A percentile compares a stretch with the other conserved stretches of the same genome.
Conservation (phyloP, 1,139 yeast genomes). For the Candida tunisiensis region DNA sequence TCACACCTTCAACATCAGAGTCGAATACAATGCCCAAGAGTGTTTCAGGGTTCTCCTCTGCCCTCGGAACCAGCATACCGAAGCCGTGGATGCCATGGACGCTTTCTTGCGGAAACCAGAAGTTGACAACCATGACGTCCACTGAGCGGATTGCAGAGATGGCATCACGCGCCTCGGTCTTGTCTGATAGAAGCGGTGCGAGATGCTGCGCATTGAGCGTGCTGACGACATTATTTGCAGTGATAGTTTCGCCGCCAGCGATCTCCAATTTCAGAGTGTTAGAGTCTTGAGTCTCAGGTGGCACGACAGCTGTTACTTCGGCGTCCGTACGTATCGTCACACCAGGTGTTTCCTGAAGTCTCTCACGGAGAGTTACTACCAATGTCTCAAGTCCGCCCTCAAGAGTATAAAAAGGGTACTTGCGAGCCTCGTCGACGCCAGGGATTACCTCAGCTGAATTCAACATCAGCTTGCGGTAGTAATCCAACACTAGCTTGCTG, state of each 20-base stretch:
- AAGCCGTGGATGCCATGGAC: conserved; percentile 41
- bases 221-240: conserved; percentile 12
- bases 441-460: conserved; percentile 11
- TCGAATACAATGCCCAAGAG: conserved; percentile 83
- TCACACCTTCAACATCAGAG: conserved; percentile 25
- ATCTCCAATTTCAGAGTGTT: background rate
- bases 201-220: conserved; percentile 12
- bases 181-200: conserved; percentile 5
- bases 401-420: conserved; percentile 6
- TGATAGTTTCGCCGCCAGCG: conserved; percentile 3
- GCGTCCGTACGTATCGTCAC: conserved; percentile 21
- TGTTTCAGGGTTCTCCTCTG: conserved; percentile 34
- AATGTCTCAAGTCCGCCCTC: conserved; percentile 15
- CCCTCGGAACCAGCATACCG: conserved; percentile 73
- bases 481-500: conserved; percentile 14
- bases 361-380: conserved; percentile 16
- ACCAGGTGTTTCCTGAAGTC: conserved; percentile 25
- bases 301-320: conserved; percentile 5
- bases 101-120: conserved; percentile 13
- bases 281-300: background rate
- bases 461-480: conserved; percentile 11
- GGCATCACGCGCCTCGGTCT: conserved; percentile 5
- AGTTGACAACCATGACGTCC: conserved; percentile 20
- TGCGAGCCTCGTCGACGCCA: conserved; percentile 1
- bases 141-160: conserved; percentile 11